Base-by-base conservation (phyloP, 768 basidiomycete species). In the Vishniacozyma victoriae region DNA sequence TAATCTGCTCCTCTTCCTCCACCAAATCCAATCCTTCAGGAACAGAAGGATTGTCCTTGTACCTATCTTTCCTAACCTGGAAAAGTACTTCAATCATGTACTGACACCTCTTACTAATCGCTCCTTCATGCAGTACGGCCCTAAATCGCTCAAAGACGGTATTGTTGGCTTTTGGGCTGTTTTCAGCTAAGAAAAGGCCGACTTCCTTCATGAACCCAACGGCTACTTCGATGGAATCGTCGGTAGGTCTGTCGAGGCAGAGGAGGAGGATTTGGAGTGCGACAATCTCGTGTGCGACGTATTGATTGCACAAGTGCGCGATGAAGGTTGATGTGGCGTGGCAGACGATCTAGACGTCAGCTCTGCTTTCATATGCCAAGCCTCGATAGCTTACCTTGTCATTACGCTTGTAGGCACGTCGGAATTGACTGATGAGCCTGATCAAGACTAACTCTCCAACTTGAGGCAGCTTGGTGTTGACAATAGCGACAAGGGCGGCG, bases 61-160 rank as follows among this genome's bases (percentile, higher is more conserved):
- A 97, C 73, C 90, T 92, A 77, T 99, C 95, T 76, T 95, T 96
- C 59, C 95, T 79, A 6, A 95, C 88, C 74, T 97, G 95, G 88
- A 99, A 97, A 39, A 97, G 78, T 3, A 97, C 95, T 74, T 97
- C 95, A 59, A 99, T 89, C 95, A 96, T 96, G 74, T 96, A 99
- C 69, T 97, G 95, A 23, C 93, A 88, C 59, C 95, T 82, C 60
- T 97, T 91, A 64, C 87, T 91, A 72, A 99, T 93, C 36, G 79
- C 76, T 20, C 90, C 90, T 71, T 97, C 95, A 72, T 97, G 95
- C 26, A 99, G 76, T 7, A 96, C 90, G 0, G 89, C 88, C 38
- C 95, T 85, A 81, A 97, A 96, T 19, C 92, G 86, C 71, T 97
- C 95, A 68, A 84, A 97, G 27, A 95, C 85, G 29, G 83, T 83